phyloP scores from a whole-genome alignment of 1,284 basidiomycete genomes.

The Cerioporus squamosus region DNA sequence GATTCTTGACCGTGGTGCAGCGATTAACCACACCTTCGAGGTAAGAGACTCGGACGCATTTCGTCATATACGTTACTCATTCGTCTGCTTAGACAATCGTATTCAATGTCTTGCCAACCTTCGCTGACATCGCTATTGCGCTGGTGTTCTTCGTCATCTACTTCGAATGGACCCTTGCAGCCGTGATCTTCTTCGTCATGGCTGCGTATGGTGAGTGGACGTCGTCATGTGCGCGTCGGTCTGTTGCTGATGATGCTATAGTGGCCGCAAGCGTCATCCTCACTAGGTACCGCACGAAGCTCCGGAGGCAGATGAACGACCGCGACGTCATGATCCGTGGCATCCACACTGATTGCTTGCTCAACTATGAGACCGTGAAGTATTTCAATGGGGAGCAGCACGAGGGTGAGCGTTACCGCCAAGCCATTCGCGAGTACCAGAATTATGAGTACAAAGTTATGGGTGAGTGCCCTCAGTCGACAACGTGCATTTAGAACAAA shows the following conservation, averaged over 20 bases:
- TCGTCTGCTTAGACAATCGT: constrained; percentile 55
- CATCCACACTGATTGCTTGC: constrained; percentile 79
- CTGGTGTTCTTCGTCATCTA: constrained; percentile 65
- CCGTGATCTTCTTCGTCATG: constrained; percentile 80
- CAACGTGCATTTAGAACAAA: neutral
- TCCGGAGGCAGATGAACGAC: constrained; percentile 79
- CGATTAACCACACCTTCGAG: constrained; percentile 53
- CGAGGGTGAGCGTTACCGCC: constrained; percentile 74
- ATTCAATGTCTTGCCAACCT: constrained; percentile 82
- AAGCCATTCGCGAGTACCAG: constrained; percentile 81
- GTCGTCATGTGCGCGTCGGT: neutral
- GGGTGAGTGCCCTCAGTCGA: constrained; percentile 38
- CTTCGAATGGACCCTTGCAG: constrained; percentile 72
- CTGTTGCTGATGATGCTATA: constrained; percentile 31
- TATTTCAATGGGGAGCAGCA: constrained; percentile 85
- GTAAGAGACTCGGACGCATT: constrained; percentile 21
- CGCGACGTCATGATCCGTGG: constrained; percentile 75
- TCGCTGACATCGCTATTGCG: constrained; percentile 77
- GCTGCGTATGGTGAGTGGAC: constrained; percentile 68
- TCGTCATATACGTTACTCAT: neutral
- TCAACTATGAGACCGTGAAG: constrained; percentile 87
- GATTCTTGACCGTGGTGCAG: constrained; percentile 67
- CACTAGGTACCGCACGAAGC: constrained; percentile 72
- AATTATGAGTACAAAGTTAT: constrained; percentile 76
- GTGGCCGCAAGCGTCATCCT: constrained; percentile 69